Base-by-base conservation (phyloP, 192 early-diverging fungal genomes). In the Coemansia sp. region DNA sequence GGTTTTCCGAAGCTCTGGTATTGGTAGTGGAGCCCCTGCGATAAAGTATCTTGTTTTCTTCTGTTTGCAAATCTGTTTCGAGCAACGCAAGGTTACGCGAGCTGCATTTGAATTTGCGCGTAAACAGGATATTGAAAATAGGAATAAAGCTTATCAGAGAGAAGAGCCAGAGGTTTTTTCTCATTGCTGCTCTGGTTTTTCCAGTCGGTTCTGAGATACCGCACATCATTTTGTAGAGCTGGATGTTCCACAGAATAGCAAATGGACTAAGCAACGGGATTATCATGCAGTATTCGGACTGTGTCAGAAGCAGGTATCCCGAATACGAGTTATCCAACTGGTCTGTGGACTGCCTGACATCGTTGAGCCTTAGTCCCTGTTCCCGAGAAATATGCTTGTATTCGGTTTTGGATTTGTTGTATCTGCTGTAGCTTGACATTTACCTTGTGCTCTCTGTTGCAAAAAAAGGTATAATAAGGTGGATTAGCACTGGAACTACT, bases 91-190 rank as follows among this genome's bases (percentile, higher is more conserved):
- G 57, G 34, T 81, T 81, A n/a, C 79, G 79, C n/a, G 56, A 60
- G 35, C 68, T 81, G 62, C 79, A 73, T 52, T 76, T 81, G 57
- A 81, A 81, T 51, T 45, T 70, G 56, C 79, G 74, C 6, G 67
- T 65, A 22, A 75, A 76, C 28, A 76, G 38, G 37, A 81, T 65
- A 41, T 81, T 81, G 43, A 61, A 53, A n/a, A 81, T 67, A 8
- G 79, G 79, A 11, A 81, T 36, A 41, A 81, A 76, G 17, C 74
- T 71, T 1, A 73, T 18, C 8, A 61, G n/a, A 0, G 74, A 73
- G 17, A 62, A 45, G 35, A 76, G 45, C 20, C 72, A 66, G 36
- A 81, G 60, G 34, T 81, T 81, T 57, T 48, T 60, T 8, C 43
- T 41, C 74, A 81, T 81, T 37, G 41, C 52, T 1, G 51, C 53